A percentile compares a stretch with the other conserved stretches of the same genome.
phyloP scores from a whole-genome alignment of 352 stramenopile species.

The Globisporangium mamillatum region DNA sequence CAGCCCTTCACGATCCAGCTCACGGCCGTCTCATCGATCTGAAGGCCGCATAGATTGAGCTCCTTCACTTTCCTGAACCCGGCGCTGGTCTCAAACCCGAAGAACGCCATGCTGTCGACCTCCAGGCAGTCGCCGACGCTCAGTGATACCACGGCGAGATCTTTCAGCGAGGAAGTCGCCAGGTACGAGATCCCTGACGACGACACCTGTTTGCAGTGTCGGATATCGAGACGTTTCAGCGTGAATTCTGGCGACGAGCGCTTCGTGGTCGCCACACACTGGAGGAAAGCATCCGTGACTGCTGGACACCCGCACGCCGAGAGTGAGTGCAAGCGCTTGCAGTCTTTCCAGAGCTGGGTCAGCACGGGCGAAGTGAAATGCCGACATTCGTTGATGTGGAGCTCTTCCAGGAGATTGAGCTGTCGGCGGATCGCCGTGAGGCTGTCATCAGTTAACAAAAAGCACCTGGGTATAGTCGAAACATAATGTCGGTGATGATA shows the following conservation, averaged over 20 bases:
- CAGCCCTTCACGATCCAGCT: constrained; percentile 75
- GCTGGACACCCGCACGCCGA: constrained; percentile 37
- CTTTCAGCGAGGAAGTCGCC: constrained; percentile 32
- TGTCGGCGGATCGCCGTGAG: constrained; percentile 42
- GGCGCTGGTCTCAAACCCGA: constrained; percentile 55
- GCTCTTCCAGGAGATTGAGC: constrained; percentile 40
- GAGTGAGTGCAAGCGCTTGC: constrained; percentile 44
- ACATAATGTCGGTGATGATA: neutral
- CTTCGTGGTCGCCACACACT: constrained; percentile 52
- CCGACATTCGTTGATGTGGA: constrained; percentile 57
- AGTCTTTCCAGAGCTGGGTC: constrained; percentile 56
- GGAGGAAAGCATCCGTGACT: constrained; percentile 55
- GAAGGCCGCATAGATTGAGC: constrained; percentile 42
- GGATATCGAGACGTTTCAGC: constrained; percentile 44
- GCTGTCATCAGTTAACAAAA: constrained; percentile 50
- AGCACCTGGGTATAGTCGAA: constrained; percentile 27
- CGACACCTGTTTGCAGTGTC: constrained; percentile 62
- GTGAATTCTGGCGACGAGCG: constrained; percentile 21
- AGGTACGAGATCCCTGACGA: constrained; percentile 59
- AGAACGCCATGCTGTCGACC: constrained; percentile 73
- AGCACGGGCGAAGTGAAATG: constrained; percentile 55
- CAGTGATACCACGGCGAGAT: constrained; percentile 31
- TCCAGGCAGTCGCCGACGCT: constrained; percentile 51
- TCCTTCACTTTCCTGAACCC: constrained; percentile 26
- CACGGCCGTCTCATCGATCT: constrained; percentile 59